Evolutionary conservation across 345 rosid species (phyloP).

Genomic region (Eutrema yunnanense): DNA sequence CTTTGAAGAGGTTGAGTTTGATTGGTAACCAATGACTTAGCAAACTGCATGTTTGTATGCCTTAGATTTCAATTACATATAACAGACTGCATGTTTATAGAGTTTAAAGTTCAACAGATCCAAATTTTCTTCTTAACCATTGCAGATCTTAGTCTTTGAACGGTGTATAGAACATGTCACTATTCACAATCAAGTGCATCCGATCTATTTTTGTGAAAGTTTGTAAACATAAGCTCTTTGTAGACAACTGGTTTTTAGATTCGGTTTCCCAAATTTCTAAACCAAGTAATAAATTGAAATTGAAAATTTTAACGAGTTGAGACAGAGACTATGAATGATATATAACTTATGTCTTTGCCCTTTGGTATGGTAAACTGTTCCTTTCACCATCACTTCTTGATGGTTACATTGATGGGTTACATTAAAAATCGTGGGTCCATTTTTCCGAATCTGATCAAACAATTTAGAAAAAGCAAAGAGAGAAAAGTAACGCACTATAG

Average conservation of each 20-base stretch:
- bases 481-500: background rate
- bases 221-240: background rate
- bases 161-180: too few species aligned
- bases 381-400: conserved; percentile 15
- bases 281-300: background rate
- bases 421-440: conserved; percentile 12
- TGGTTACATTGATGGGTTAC: conserved; percentile 14
- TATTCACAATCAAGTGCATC: background rate
- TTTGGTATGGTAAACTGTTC: conserved; percentile 13
- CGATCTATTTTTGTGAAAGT: background rate
- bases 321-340: background rate
- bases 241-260: background rate
- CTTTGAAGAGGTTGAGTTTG: background rate
- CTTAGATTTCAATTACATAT: too few species aligned
- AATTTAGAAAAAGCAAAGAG: conserved; percentile 12
- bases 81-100: too few species aligned
- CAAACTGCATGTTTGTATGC: too few species aligned
- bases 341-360: background rate
- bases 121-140: background rate
- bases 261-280: background rate
- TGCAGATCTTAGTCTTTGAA: too few species aligned
- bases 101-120: too few species aligned
- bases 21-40: background rate
- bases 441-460: conserved; percentile 7
- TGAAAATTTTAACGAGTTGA: background rate